Conservation (phyloP, 2,329 filamentous ascomycete species). For the Ceratocystis diversiconidia region DNA sequence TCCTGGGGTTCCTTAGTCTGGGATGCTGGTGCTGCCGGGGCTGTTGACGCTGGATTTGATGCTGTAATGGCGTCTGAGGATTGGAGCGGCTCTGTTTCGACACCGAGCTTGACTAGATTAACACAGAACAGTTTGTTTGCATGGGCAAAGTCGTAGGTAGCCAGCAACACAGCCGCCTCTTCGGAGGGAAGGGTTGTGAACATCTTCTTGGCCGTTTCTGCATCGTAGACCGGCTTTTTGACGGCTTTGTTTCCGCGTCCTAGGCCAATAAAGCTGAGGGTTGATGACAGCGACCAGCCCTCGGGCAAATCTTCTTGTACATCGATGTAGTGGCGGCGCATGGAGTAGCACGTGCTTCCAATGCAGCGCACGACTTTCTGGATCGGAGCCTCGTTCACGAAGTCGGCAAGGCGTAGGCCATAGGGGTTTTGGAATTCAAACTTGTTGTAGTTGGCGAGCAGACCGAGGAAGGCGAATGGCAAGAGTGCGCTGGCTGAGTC, state of each 20-base stretch:
- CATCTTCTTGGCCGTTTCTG: slow-evolving; percentile 67
- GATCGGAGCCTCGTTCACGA: slow-evolving; percentile 83
- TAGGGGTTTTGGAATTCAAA: slow-evolving; percentile 98
- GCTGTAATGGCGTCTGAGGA: background rate
- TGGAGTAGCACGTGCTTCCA: slow-evolving; percentile 51
- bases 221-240: slow-evolving; percentile 44
- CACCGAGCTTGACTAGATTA: slow-evolving; percentile 53
- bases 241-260: slow-evolving; percentile 49
- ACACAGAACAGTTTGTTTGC: slow-evolving; percentile 93
- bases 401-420: slow-evolving; percentile 78
- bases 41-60: background rate
- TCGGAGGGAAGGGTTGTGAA: slow-evolving; percentile 60
- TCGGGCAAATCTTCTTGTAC: slow-evolving; percentile 84
- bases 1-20: slow-evolving; percentile 29
- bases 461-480: slow-evolving; percentile 68
- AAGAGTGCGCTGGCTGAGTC: slow-evolving; percentile 48
- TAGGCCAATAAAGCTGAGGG: slow-evolving; percentile 64
- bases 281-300: slow-evolving; percentile 70
- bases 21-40: background rate
- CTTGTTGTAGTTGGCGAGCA: slow-evolving; percentile 96
- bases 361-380: slow-evolving; percentile 66
- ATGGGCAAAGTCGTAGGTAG: slow-evolving; percentile 84
- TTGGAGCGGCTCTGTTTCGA: slow-evolving; percentile 39
- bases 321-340: slow-evolving; percentile 65
- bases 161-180: slow-evolving; percentile 58